Base-by-base conservation (phyloP, 192 early-diverging fungal genomes). In the Backusella psychrophila region DNA sequence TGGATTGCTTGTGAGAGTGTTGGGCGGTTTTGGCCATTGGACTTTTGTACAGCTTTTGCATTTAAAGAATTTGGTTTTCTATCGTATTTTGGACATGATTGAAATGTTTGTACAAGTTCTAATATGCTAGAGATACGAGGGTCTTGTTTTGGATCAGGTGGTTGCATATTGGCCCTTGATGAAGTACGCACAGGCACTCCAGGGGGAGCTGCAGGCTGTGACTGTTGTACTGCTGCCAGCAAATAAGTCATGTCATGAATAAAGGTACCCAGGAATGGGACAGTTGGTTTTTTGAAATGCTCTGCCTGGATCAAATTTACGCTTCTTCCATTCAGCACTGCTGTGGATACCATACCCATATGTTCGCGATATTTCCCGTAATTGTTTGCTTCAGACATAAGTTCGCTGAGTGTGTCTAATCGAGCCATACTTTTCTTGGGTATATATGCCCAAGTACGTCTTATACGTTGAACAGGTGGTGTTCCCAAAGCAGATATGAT, bases 231-330 rank as follows among this genome's bases (percentile, higher is more conserved):
- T 4, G 89, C 86, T 0, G 91, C 91, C 11, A 90, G 69, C 44
- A 94, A 78, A 77, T 93, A 94, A 0, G 92, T 93, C 38, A 90
- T 85, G 71, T 94, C 93, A 75, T 93, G 92, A 38, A 93, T 90
- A 78, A 91, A 90, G 4, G 91, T 85, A n/a, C 93, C 93, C 21
- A 94, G 67, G 79, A 91, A 94, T 5, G 93, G 93, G 15, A 94
- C 87, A 42, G 85, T 87, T 1, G 93, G 91, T 65, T 89, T 80
- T 78, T 83, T 66, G 29, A 38, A 69, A n/a, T 76, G 46, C 15
- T 72, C 42, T 14, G 71, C 41, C 19, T 53, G 71, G 46, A 72
- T 72, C 17, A 44, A 34, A 17, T 39, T 59, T 3, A 71, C 53
- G 14, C 67, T 70, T 71, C 41, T 77, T 11, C 68, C 68, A 52